A percentile compares a stretch with the other conserved stretches of the same genome.
phyloP scores from a whole-genome alignment of 2,329 filamentous ascomycete species.

The Scedosporium aurantiacum region DNA sequence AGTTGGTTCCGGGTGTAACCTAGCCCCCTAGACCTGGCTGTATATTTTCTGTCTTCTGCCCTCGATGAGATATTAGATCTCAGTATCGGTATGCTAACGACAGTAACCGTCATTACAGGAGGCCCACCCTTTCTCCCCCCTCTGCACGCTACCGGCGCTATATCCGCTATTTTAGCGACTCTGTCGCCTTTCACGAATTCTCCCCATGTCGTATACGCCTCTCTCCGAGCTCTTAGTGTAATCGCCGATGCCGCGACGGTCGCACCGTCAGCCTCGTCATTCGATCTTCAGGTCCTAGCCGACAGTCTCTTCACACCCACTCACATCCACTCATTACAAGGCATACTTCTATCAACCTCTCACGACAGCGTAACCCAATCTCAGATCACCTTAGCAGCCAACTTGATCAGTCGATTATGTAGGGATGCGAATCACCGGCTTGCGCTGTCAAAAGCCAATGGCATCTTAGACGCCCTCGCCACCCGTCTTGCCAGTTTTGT shows the following conservation, averaged over 20 bases:
- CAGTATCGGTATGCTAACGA: background rate
- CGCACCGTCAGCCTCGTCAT: constrained; percentile 22
- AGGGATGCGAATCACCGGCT: constrained; percentile 59
- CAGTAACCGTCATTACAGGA: constrained; percentile 26
- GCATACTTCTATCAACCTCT: constrained; percentile 52
- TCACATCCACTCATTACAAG: constrained; percentile 50
- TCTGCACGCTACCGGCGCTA: constrained; percentile 54
- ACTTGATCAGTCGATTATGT: constrained; percentile 49
- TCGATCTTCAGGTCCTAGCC: constrained; percentile 35
- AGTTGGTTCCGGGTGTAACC: background rate
- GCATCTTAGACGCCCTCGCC: constrained; percentile 69
- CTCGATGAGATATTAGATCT: background rate
- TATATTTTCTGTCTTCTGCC: background rate
- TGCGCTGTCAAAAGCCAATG: constrained; percentile 52
- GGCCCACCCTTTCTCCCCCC: constrained; percentile 70
- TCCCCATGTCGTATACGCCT: constrained; percentile 56
- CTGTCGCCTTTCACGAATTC: constrained; percentile 56
- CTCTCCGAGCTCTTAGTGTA: constrained; percentile 63
- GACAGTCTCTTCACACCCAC: constrained; percentile 53
- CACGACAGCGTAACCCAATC: constrained; percentile 41
- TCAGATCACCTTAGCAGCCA: constrained; percentile 50
- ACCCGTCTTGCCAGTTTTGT: constrained; percentile 61
- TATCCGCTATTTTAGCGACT: constrained; percentile 60
- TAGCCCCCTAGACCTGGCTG: too few species aligned
- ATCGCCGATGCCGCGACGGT: constrained; percentile 55